Conservation (phyloP, 148 eudicot genomes). For the Cornus florida region DNA sequence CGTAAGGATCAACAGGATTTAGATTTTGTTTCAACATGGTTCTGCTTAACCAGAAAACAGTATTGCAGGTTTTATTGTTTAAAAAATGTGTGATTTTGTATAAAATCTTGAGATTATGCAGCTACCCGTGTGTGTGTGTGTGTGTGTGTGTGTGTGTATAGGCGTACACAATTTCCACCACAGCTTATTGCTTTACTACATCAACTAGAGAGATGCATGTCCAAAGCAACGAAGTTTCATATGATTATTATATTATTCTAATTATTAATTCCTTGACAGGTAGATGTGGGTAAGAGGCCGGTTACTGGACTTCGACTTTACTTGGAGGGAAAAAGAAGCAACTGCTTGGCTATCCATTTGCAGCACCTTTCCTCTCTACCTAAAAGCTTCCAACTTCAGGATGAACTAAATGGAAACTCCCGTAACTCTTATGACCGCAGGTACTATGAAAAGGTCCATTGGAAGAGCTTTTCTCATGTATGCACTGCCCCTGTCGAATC, state of each 20-base stretch:
- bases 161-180: not conserved
- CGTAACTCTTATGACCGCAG: slow-evolving; percentile 27
- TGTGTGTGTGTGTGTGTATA: too few relatives aligned
- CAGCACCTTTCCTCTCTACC: slow-evolving; percentile 61
- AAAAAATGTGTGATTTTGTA: not conserved
- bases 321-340: slow-evolving; percentile 53
- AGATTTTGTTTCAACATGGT: too few relatives aligned
- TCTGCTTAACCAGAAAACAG: not conserved
- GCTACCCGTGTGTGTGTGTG: too few relatives aligned
- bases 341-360: slow-evolving; percentile 55
- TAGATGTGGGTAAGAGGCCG: slow-evolving; percentile 45
- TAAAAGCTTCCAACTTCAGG: slow-evolving; percentile 42
- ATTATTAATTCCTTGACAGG: slow-evolving; percentile 24
- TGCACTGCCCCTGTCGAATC: slow-evolving; percentile 61
- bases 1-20: too few relatives aligned
- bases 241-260: not conserved
- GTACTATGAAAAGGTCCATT: slow-evolving; percentile 51
- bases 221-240: not conserved
- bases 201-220: too few relatives aligned
- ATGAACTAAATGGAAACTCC: slow-evolving; percentile 15
- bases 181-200: not conserved
- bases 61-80: not conserved
- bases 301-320: slow-evolving; percentile 57
- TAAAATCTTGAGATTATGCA: not conserved
- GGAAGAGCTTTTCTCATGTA: slow-evolving; percentile 56